Percentiles rank a stretch among this genome's conserved stretches.
phyloP scores from a whole-genome alignment of 768 basidiomycete species.

The Clitopilus passeckerianus region DNA sequence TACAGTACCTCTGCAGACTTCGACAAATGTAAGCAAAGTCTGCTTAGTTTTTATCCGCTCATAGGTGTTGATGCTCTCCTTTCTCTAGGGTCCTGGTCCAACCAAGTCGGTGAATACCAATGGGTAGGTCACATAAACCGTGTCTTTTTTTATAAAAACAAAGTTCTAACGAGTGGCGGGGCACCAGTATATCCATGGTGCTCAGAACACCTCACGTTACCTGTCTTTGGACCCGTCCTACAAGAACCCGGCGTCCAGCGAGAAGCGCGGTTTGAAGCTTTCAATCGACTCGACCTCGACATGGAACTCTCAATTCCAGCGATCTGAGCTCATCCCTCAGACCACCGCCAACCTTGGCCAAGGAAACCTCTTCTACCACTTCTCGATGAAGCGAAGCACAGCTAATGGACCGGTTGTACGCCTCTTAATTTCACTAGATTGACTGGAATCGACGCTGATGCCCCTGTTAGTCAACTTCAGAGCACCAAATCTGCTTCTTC shows the following conservation, averaged over 20 bases:
- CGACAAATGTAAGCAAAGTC: constrained; percentile 38
- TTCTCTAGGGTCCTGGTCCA: constrained; percentile 51
- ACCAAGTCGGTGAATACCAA: constrained; percentile 51
- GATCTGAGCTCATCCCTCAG: constrained; percentile 38
- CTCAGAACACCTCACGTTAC: constrained; percentile 44
- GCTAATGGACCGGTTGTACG: constrained; percentile 50
- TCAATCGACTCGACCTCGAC: constrained; percentile 50
- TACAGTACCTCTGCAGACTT: constrained; percentile 42
- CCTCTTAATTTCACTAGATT: not conserved
- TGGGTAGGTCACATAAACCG: constrained; percentile 31
- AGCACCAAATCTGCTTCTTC: constrained; percentile 62
- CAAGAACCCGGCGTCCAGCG: constrained; percentile 56
- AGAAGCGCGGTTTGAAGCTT: constrained; percentile 45
- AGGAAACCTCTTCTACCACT: constrained; percentile 59
- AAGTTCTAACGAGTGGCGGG: not conserved
- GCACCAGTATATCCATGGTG: constrained; percentile 50
- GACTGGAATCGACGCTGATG: not conserved
- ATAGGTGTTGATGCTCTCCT: not conserved
- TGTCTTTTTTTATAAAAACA: not conserved
- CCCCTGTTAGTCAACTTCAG: constrained; percentile 35
- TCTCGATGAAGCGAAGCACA: constrained; percentile 44
- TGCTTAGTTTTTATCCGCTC: not conserved
- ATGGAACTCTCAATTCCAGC: constrained; percentile 52
- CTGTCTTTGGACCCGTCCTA: constrained; percentile 42
- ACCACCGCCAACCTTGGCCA: constrained; percentile 50